Conservation (phyloP, 805 yeast species). For the Sugiyamaella qingdaonensis region DNA sequence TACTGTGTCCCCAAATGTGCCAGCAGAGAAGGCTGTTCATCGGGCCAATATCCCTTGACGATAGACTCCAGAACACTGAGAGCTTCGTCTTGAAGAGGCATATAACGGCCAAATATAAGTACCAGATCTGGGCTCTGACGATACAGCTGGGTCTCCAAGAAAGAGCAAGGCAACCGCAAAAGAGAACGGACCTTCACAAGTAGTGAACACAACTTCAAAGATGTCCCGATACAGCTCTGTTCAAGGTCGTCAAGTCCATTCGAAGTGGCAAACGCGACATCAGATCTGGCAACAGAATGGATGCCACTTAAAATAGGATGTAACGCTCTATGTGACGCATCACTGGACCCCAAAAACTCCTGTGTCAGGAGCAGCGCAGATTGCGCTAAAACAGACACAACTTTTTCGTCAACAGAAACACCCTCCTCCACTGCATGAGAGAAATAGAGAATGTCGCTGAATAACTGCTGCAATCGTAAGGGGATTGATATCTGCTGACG, state of each 20-base stretch:
- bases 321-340: constrained; percentile 50
- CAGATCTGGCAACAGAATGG: constrained; percentile 41
- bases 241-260: constrained; percentile 47
- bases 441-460: constrained; percentile 49
- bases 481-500: constrained; percentile 63
- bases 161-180: constrained; percentile 50
- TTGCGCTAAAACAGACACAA: constrained; percentile 47
- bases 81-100: constrained; percentile 46
- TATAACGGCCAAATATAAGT: constrained; percentile 49
- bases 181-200: constrained; percentile 55
- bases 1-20: constrained; percentile 72
- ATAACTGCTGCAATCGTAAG: constrained; percentile 47
- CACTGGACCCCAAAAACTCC: constrained; percentile 51
- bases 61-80: constrained; percentile 50
- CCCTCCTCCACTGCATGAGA: constrained; percentile 51
- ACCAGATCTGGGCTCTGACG: constrained; percentile 53
- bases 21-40: constrained; percentile 69
- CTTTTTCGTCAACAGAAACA: constrained; percentile 36
- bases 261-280: constrained; percentile 35
- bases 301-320: constrained; percentile 51
- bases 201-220: constrained; percentile 53
- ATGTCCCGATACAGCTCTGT: constrained; percentile 45
- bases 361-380: constrained; percentile 50
- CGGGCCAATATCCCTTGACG: constrained; percentile 31
- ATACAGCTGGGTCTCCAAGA: constrained; percentile 61